These are phyloP conservation scores for Myrica gale DNA, from an alignment of 306 rosid species.

Conservation along the genomic window DNA sequence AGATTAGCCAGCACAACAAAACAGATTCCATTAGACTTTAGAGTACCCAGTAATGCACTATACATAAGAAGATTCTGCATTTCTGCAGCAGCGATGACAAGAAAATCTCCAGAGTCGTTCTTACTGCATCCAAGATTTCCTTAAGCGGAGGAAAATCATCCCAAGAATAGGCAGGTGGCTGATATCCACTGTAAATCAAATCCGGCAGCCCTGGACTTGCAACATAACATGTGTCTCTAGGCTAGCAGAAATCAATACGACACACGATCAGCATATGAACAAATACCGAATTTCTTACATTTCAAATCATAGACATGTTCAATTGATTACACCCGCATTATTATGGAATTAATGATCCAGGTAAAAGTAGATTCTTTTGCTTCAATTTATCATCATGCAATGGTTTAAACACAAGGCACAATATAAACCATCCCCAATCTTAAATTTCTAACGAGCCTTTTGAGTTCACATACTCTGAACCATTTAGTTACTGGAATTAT, in stretches of 20 bases:
- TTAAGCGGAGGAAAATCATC: conserved; percentile 76
- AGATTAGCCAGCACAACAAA: conserved; percentile 19
- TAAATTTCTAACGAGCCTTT: not conserved
- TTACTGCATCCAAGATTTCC: conserved; percentile 75
- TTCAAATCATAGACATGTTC: not conserved
- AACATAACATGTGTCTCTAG: conserved; percentile 85
- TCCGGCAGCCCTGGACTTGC: conserved; percentile 78
- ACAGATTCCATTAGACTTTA: not conserved
- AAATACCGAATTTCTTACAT: not conserved
- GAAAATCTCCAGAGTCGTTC: conserved; percentile 16
- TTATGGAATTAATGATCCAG: too few relatives aligned
- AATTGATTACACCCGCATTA: too few relatives aligned
- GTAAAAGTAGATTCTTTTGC: not conserved
- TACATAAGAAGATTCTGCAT: not conserved
- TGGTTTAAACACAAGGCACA: not conserved
- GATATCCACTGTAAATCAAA: conserved; percentile 75
- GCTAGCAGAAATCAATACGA: conserved; percentile 48
- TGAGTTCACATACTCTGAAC: not conserved
- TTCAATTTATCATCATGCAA: not conserved
- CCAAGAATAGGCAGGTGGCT: conserved; percentile 81
- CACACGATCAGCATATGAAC: not conserved
- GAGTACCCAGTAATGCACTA: not conserved
- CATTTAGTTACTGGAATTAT: too few relatives aligned
- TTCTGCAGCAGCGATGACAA: not conserved
- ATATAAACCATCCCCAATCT: not conserved